Evolutionary conservation across 768 basidiomycete genomes (phyloP), one percentile per base, ranked within the genome.

Genomic region (Amanita thiersii): DNA sequence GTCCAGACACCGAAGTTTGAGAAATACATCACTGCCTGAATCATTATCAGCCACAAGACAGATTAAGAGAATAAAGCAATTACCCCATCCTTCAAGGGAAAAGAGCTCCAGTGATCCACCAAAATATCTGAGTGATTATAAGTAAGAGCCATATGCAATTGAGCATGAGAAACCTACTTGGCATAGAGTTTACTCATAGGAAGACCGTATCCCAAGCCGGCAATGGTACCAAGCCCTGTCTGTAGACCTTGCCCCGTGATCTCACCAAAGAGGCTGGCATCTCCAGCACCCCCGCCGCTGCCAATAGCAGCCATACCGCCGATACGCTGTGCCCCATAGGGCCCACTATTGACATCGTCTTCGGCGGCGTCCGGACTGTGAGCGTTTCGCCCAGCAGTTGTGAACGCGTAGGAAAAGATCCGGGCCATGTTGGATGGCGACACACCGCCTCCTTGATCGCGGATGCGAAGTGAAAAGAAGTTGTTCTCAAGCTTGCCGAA

Each of bases 331-430:
- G 83, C 82, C 31, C 82, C 83, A 48, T 87, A 86, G 1, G 86
- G 86, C 0, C 85, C 86, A 23, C 77, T 81, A 7, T 64, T 74
- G 3, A 58, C 69, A 36, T 67, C 69, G 32, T 69, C 64, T 15
- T 64, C 67, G 4, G 55, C 17, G 10, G 3, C 26, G 8, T 39
- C 50, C 26, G 48, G 55, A 3, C 49, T 41, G 17, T 60, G 62
- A 7, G 63, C 65, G 26, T 60, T 64, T 31, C 71, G 63, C 4
- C 79, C 81, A 2, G 87, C 88, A 3, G 90, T 91, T 3, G 89
- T 91, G 57, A 91, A 93, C 4, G 87, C 87, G 57, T 93, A 93
- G 12, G 88, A 89, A 60, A 93, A 93, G 43, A 93, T 85, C 33
- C 77, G 74, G 14, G 72, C 64, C 70, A 91, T 75, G 56, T 91